Conservation (phyloP, 805 yeast genomes). For the Wickerhamiella siamensis region DNA sequence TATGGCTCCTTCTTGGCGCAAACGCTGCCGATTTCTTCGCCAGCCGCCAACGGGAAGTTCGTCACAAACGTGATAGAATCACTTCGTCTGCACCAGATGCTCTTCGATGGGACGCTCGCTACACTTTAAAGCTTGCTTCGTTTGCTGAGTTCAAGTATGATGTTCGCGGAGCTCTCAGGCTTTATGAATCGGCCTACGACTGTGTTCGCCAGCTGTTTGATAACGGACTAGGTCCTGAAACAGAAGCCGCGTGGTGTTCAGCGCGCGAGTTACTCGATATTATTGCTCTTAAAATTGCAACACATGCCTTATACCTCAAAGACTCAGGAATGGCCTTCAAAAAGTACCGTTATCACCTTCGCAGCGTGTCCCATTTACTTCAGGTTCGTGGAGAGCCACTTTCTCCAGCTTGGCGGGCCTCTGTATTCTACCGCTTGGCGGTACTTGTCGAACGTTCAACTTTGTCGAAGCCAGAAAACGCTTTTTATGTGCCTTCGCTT, state of each 20-base stretch:
- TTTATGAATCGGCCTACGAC: conserved; percentile 41
- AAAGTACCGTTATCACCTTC: conserved; percentile 52
- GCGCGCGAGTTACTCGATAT: conserved; percentile 37
- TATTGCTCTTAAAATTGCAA: conserved; percentile 46
- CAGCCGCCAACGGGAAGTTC: conserved; percentile 10
- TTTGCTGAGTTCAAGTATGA: conserved; percentile 36
- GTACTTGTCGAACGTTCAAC: not conserved
- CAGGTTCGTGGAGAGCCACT: not conserved
- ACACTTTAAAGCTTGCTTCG: conserved; percentile 37
- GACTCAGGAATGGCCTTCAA: conserved; percentile 44
- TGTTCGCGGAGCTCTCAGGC: conserved; percentile 35
- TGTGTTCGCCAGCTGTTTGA: conserved; percentile 31
- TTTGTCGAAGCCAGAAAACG: not conserved
- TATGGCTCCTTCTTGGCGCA: conserved; percentile 29
- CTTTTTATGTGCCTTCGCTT: not conserved
- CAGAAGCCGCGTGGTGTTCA: conserved; percentile 1
- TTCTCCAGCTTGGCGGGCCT: not conserved
- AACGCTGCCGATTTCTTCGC: conserved; percentile 32
- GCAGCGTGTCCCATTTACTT: conserved; percentile 31
- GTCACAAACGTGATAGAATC: conserved; percentile 14
- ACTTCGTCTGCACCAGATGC: conserved; percentile 16
- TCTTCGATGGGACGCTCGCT: conserved; percentile 36
- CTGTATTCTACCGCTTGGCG: not conserved
- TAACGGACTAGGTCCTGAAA: conserved; percentile 7
- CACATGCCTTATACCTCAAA: conserved; percentile 44